Conservation (phyloP, 306 rosid species). For the Prunus dulcis region DNA sequence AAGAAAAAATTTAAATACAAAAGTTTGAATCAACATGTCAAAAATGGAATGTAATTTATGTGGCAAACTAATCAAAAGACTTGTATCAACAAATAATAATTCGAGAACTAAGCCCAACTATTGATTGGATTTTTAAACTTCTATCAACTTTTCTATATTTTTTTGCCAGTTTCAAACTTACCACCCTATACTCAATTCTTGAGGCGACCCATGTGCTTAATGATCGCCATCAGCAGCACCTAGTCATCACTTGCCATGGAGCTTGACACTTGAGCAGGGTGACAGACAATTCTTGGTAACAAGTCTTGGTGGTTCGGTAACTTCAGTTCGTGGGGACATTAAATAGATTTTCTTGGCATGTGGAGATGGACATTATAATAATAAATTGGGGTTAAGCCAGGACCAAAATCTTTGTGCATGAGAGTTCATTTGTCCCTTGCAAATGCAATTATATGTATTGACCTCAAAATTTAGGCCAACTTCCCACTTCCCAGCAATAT, state of each 20-base stretch:
- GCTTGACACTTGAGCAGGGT: not conserved
- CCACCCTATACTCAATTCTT: not conserved
- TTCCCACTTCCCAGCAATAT: not conserved
- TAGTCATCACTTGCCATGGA: not conserved
- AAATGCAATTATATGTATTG: not conserved
- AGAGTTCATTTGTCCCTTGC: not conserved
- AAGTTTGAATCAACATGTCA: no score
- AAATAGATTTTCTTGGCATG: not conserved
- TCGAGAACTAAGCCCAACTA: no score
- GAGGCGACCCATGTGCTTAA: not conserved
- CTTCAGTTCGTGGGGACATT: conserved; percentile 18
- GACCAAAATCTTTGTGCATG: conserved; percentile 3
- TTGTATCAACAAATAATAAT: no score
- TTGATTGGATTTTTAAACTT: no score
- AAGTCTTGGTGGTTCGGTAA: conserved; percentile 2
- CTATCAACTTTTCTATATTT: no score
- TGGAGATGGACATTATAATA: conserved; percentile 4
- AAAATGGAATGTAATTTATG: no score
- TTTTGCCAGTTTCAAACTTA: no score
- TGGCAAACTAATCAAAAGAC: rapidly evolving
- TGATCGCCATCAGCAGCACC: not conserved
- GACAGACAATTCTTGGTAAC: not conserved
- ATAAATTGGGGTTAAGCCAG: not conserved
- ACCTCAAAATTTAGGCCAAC: not conserved
- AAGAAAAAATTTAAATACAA: no score